A percentile compares a stretch with the other conserved stretches of the same genome.
phyloP scores from a whole-genome alignment of 176 grass and related monocot genomes.

The Zea mays region DNA sequence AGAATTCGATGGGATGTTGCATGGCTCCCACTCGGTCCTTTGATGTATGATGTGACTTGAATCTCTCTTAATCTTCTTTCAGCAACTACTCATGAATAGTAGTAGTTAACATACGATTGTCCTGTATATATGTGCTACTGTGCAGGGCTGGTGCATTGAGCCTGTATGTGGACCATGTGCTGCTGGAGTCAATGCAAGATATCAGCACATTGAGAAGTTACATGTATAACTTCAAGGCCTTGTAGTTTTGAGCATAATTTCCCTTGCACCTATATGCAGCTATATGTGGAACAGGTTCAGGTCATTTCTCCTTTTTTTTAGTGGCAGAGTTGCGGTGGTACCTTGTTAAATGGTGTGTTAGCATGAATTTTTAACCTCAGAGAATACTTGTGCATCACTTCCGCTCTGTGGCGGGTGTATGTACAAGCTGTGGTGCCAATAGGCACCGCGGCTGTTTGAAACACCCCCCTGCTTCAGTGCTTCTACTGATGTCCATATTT shows the following conservation, averaged over 20 bases:
- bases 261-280: not conserved
- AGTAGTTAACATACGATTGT: not conserved
- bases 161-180: constrained; percentile 70
- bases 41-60: constrained; percentile 50
- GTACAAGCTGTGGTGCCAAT: not conserved
- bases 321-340: not conserved
- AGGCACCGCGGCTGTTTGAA: not conserved
- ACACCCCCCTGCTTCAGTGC: not conserved
- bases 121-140: constrained; percentile 23
- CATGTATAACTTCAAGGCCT: constrained; percentile 89
- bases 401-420: not conserved
- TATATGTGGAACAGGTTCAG: not conserved
- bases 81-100: not conserved
- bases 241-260: constrained; percentile 38
- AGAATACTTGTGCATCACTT: not conserved
- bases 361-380: not conserved
- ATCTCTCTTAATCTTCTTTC: constrained; percentile 8
- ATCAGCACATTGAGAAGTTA: constrained; percentile 68
- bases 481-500: not conserved
- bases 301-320: not conserved
- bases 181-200: constrained; percentile 68
- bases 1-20: constrained; percentile 68
- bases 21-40: constrained; percentile 86
- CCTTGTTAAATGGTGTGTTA: not conserved
- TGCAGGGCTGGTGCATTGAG: constrained; percentile 67